Percentiles rank a stretch among this genome's conserved stretches.
phyloP scores from a whole-genome alignment of 2,329 filamentous ascomycete genomes.

The Scleromitrula shiraiana region DNA sequence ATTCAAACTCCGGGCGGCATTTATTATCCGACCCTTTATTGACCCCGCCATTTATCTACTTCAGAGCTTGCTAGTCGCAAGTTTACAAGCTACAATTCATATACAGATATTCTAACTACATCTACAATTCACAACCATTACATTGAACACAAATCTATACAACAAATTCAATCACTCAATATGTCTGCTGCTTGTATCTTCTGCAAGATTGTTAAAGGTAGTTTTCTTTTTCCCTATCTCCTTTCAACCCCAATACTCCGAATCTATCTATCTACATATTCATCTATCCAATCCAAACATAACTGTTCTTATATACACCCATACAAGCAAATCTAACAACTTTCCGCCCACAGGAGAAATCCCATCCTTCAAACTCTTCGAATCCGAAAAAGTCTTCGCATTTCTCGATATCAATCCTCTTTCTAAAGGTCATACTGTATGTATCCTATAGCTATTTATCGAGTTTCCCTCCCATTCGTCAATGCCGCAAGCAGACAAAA shows the following conservation, averaged over 20 bases:
- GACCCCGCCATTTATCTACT: neutral
- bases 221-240: too few species aligned
- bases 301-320: neutral
- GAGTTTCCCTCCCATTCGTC: neutral
- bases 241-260: too few species aligned
- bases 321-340: constrained; percentile 4
- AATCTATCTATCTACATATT: constrained; percentile 12
- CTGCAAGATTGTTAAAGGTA: constrained; percentile 95
- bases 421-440: constrained; percentile 79
- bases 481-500: too few species aligned
- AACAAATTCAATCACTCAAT: too few species aligned
- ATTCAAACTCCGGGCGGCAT: neutral
- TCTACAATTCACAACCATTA: neutral
- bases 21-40: neutral
- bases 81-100: too few species aligned
- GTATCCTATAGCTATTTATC: constrained; percentile 25
- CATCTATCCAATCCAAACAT: constrained; percentile 4
- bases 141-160: neutral
- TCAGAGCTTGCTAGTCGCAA: too few species aligned
- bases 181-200: constrained; percentile 75
- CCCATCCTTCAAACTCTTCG: constrained; percentile 91
- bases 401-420: constrained; percentile 95
- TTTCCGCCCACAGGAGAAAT: constrained; percentile 64
- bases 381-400: constrained; percentile 85
- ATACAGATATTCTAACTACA: too few species aligned